Percentiles rank a stretch among this genome's conserved stretches.
phyloP scores from a whole-genome alignment of 75 land plant genomes.

The Selaginella moellendorffii region DNA sequence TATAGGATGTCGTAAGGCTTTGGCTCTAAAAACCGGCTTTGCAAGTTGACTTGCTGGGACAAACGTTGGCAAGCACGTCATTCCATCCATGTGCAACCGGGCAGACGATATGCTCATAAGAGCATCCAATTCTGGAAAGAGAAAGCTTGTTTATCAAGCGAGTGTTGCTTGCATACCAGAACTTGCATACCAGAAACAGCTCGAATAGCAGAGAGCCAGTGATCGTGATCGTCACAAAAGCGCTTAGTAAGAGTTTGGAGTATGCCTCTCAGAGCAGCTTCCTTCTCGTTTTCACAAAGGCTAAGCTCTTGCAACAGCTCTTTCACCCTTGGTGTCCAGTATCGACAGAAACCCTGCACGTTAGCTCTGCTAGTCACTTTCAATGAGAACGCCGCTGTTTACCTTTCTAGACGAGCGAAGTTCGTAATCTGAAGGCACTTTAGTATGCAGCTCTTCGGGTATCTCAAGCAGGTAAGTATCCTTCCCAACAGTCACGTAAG shows the following conservation, averaged over 20 bases:
- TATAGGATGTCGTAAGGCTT: conserved; percentile 68
- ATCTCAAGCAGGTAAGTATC: conserved; percentile 72
- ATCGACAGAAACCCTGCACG: conserved; percentile 76
- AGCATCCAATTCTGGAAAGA: conserved; percentile 65
- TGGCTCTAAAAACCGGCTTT: conserved; percentile 36
- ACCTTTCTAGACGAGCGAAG: conserved; percentile 83
- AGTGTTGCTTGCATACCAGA: not conserved
- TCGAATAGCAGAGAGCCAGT: conserved; percentile 55
- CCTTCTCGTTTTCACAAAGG: conserved; percentile 53
- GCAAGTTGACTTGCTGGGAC: not conserved
- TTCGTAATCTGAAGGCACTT: conserved; percentile 58
- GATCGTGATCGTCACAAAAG: conserved; percentile 54
- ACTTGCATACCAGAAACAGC: conserved; percentile 45
- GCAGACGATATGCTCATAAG: conserved; percentile 67
- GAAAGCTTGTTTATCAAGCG: not conserved
- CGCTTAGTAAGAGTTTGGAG: conserved; percentile 45
- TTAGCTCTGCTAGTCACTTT: too few relatives aligned
- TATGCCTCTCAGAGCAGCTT: conserved; percentile 55
- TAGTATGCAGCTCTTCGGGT: conserved; percentile 56
- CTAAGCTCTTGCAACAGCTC: conserved; percentile 50
- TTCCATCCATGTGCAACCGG: conserved; percentile 55
- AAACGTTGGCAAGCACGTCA: conserved; percentile 59
- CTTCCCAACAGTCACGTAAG: conserved; percentile 77
- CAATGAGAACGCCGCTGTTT: too few relatives aligned
- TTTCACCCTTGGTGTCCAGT: conserved; percentile 63